These are phyloP conservation scores for Acorus calamus DNA, from an alignment of 106 monocot genomes.

Conservation along the genomic window DNA sequence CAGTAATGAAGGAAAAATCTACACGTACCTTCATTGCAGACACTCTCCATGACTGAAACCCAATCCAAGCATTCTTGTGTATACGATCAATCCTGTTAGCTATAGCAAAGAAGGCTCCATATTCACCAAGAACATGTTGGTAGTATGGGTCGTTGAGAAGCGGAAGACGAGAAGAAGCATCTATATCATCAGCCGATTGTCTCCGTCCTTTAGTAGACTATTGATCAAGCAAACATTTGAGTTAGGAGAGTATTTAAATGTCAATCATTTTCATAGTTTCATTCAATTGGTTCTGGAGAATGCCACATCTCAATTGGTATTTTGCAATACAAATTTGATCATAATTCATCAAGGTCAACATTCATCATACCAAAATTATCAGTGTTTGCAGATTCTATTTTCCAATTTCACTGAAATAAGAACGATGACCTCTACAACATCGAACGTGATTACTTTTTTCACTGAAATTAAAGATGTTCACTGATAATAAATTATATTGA, in stretches of 20 bases:
- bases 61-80: constrained; percentile 98
- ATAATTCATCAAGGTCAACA: no score
- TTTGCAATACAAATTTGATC: no score
- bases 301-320: no score
- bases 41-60: constrained; percentile 95
- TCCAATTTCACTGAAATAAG: no score
- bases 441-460: no score
- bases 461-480: not conserved
- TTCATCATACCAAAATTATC: no score
- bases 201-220: constrained; percentile 73
- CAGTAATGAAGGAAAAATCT: not conserved
- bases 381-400: no score
- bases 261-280: no score
- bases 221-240: constrained; percentile 4
- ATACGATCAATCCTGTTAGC: constrained; percentile 77
- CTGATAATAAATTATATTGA: not conserved
- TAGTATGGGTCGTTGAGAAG: constrained; percentile 62
- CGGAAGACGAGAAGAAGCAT: constrained; percentile 87
- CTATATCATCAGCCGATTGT: constrained; percentile 85
- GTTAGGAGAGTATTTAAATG: not conserved
- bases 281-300: no score
- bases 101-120: constrained; percentile 86
- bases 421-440: no score
- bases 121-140: constrained; percentile 77
- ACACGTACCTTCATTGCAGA: constrained; percentile 55